phyloP scores from a whole-genome alignment of 2,329 filamentous ascomycete genomes.

The Coniochaeta sp. region DNA sequence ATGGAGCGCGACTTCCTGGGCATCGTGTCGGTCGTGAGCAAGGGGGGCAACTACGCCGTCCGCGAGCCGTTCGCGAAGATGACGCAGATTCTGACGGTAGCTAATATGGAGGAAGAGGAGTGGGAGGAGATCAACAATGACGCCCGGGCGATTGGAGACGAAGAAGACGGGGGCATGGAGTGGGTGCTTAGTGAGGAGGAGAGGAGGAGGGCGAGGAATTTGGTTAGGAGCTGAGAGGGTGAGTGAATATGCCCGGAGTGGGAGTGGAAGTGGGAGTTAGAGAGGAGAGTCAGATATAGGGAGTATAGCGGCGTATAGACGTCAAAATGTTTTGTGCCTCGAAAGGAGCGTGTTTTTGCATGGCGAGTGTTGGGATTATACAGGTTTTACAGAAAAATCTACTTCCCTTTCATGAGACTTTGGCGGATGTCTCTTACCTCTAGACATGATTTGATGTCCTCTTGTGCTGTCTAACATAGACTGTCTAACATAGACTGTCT shows the following conservation, averaged over 20 bases:
- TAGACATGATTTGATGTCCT: too few species aligned
- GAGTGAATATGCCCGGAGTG: background rate
- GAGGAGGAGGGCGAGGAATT: constrained; percentile 61
- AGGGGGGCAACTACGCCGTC: constrained; percentile 63
- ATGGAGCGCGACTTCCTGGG: constrained; percentile 79
- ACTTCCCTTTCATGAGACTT: background rate
- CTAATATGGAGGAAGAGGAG: constrained; percentile 94
- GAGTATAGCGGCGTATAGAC: background rate
- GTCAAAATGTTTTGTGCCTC: background rate
- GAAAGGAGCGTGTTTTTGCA: background rate
- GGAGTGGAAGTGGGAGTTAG: background rate
- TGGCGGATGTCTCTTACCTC: too few species aligned
- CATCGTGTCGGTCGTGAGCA: constrained; percentile 61
- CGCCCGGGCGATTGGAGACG: constrained; percentile 22
- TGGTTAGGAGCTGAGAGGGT: constrained; percentile 40
- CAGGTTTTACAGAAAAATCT: background rate
- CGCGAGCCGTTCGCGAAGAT: constrained; percentile 71
- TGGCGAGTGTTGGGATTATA: background rate
- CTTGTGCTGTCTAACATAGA: too few species aligned
- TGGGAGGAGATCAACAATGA: constrained; percentile 67
- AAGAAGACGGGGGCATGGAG: constrained; percentile 56
- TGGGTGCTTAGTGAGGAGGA: constrained; percentile 72
- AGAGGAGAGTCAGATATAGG: background rate
- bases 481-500: too few species aligned
- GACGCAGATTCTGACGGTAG: constrained; percentile 74